phyloP scores from a whole-genome alignment of 2,329 filamentous ascomycete genomes.

The Clonostachys rhizophaga region DNA sequence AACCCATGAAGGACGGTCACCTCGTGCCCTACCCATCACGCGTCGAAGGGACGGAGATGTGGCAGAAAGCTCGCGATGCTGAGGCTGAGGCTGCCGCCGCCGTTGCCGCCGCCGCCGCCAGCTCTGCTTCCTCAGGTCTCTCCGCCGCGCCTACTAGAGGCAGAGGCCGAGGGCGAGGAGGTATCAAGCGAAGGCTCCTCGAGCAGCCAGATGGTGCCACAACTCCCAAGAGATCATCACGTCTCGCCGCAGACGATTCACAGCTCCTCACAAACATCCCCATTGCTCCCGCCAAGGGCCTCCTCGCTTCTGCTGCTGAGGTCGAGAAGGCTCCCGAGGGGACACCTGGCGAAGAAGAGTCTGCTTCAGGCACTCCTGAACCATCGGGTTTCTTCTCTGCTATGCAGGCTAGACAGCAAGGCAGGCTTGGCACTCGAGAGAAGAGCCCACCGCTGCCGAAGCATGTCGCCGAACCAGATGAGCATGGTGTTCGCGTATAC shows the following conservation, averaged over 20 bases:
- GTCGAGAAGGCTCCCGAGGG: constrained; percentile 24
- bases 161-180: constrained; percentile 24
- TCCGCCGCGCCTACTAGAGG: constrained; percentile 22
- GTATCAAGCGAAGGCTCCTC: constrained; percentile 44
- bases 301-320: constrained; percentile 30
- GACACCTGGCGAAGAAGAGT: constrained; percentile 25
- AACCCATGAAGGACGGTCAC: constrained; percentile 30
- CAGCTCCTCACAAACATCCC: constrained; percentile 15
- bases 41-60: constrained; percentile 35
- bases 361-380: constrained; percentile 26
- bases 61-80: constrained; percentile 25
- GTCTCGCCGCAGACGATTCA: constrained; percentile 20
- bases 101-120: constrained; percentile 12
- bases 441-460: constrained; percentile 31
- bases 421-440: constrained; percentile 22
- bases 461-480: constrained; percentile 40
- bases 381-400: constrained; percentile 14
- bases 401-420: constrained; percentile 15
- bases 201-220: constrained; percentile 44
- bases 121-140: not conserved
- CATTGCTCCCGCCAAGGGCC: constrained; percentile 28
- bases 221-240: constrained; percentile 40
- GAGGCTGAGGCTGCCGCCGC: constrained; percentile 27
- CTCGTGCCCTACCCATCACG: constrained; percentile 40
- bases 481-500: constrained; percentile 43